These are phyloP conservation scores for Dictyostelium capitatum DNA, from an alignment of 78 protist genomes.

Conservation along the genomic window DNA sequence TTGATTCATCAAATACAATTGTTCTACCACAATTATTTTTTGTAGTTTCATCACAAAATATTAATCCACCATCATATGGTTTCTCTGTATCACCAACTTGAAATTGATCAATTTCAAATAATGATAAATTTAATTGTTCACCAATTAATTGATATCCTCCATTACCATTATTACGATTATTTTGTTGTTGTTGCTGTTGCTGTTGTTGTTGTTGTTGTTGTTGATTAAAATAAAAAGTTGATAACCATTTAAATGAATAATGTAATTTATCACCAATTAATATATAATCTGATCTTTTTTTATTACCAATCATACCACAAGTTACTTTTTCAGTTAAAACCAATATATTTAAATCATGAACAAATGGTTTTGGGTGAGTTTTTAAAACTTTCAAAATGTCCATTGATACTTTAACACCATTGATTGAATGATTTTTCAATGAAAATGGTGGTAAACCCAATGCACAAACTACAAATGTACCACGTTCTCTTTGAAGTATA, in stretches of 20 bases:
- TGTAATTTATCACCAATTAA: constrained; percentile 55
- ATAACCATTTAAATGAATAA: constrained; percentile 39
- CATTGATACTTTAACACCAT: constrained; percentile 39
- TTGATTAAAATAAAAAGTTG: constrained; percentile 22
- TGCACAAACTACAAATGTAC: constrained; percentile 60
- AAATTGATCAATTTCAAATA: not conserved
- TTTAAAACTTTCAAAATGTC: constrained; percentile 25
- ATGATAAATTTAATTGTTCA: not conserved
- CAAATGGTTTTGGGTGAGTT: constrained; percentile 25
- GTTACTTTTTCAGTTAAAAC: constrained; percentile 46
- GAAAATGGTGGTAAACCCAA: constrained; percentile 45
- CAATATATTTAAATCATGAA: constrained; percentile 30
- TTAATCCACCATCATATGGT: constrained; percentile 47
- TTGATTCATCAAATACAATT: constrained; percentile 24
- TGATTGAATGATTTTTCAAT: not conserved
- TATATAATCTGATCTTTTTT: constrained; percentile 39
- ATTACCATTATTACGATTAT: not conserved
- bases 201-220: not conserved
- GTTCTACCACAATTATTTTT: constrained; percentile 51
- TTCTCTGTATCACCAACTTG: not conserved
- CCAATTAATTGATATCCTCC: not conserved
- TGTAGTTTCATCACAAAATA: constrained; percentile 46
- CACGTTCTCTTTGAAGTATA: constrained; percentile 12
- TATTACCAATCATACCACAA: constrained; percentile 56
- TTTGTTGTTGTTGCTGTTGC: not conserved